Percentiles rank a stretch among this genome's conserved stretches.
phyloP scores from a whole-genome alignment of 2,329 filamentous ascomycete genomes.

The Penicillium sp. region DNA sequence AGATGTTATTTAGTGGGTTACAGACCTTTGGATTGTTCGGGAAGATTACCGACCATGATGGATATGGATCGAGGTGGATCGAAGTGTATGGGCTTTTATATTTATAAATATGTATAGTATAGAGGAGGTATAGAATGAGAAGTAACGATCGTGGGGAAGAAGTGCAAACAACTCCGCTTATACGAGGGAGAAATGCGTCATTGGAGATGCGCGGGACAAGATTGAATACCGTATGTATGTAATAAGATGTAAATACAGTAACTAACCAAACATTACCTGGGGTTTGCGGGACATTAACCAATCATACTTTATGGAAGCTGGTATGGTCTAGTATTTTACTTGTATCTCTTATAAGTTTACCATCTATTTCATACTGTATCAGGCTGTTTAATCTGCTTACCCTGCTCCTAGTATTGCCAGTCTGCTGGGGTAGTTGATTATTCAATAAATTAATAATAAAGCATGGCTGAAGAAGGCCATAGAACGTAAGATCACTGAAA shows the following conservation, averaged over 20 bases:
- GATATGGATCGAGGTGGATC: no score
- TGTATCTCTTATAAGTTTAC: not conserved
- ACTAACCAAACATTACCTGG: not conserved
- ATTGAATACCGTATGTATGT: not conserved
- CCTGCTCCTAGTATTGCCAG: no score
- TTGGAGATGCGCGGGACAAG: not conserved
- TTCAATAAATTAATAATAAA: no score
- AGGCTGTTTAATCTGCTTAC: no score
- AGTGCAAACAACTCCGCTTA: not conserved
- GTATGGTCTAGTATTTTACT: not conserved
- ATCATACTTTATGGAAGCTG: not conserved
- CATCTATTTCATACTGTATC: no score
- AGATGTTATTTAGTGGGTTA: constrained; percentile 2
- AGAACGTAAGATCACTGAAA: no score
- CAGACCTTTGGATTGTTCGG: constrained; percentile 19
- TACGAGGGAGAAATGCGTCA: not conserved
- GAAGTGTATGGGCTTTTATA: not conserved
- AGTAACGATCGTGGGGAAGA: not conserved
- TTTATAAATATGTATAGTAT: not conserved
- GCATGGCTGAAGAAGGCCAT: no score
- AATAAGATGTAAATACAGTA: not conserved
- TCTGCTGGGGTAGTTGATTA: no score
- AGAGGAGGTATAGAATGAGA: not conserved
- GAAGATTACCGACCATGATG: constrained; percentile 12
- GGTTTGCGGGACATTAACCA: not conserved